Evolutionary conservation across 257 asterid genomes (phyloP).

Genomic region (Scutellaria galericulata): DNA sequence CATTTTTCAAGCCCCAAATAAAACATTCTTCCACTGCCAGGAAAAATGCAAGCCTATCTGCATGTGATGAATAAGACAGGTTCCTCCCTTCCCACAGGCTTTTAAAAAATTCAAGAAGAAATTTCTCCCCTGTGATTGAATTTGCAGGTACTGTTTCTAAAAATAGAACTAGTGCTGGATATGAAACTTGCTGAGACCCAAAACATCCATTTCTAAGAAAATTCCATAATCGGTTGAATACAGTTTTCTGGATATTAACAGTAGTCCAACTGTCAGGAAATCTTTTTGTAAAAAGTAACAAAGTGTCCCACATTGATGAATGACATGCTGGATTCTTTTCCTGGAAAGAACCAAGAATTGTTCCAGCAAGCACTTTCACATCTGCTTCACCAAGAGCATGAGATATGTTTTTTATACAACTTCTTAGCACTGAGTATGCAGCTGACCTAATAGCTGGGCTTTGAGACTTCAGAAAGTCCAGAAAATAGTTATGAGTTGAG

Average conservation of each 20-base stretch:
- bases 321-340: slow-evolving; percentile 87
- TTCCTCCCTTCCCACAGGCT: slow-evolving; percentile 91
- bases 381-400: slow-evolving; percentile 71
- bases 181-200: slow-evolving; percentile 96
- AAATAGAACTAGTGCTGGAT: slow-evolving; percentile 79
- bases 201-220: slow-evolving; percentile 93
- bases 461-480: slow-evolving; percentile 78
- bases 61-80: slow-evolving; percentile 55
- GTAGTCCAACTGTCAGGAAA: slow-evolving; percentile 83
- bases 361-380: slow-evolving; percentile 68
- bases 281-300: slow-evolving; percentile 61
- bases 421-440: slow-evolving; percentile 73
- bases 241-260: slow-evolving; percentile 74
- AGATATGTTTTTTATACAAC: slow-evolving; percentile 80
- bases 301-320: slow-evolving; percentile 89
- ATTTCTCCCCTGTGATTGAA: slow-evolving; percentile 65
- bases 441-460: slow-evolving; percentile 85
- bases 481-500: slow-evolving; percentile 67
- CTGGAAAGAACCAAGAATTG: slow-evolving; percentile 89
- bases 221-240: slow-evolving; percentile 68
- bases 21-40: slow-evolving; percentile 78
- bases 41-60: slow-evolving; percentile 73
- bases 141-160: slow-evolving; percentile 75
- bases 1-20: slow-evolving; percentile 72
- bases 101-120: slow-evolving; percentile 76